Base-by-base conservation (phyloP, 352 stramenopile species). In the Ophiocytium majus region DNA sequence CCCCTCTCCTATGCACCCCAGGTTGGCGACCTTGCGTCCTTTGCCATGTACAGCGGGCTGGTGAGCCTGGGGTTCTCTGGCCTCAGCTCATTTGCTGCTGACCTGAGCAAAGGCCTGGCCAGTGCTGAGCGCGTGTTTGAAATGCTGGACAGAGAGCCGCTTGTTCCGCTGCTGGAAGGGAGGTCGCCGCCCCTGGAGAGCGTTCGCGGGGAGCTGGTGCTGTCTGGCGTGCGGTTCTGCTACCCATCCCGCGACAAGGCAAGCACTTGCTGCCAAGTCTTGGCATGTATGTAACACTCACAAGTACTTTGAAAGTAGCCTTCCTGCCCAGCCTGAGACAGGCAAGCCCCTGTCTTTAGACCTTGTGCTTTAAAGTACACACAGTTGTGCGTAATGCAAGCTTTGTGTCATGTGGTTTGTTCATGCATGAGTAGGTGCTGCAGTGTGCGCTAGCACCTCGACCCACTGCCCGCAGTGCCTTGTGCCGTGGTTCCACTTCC, bases 1-100 rank as follows among this genome's bases (percentile, higher is more conserved):
- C n/a, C n/a, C n/a, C n/a, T n/a, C n/a, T n/a, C 43, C 43, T 14
- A 14, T 57, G 43, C 43, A 17, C 0, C 33, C 0, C 82, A 89
- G 85, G 85, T 95, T 80, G 94, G 94, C 14, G 93, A 93, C 78
- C 91, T 97, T 50, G 96, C 93, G 63, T 96, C 93, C 0, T 97
- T 97, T 81, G 92, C 94, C 33, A 84, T 97, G 0, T 97, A 97
- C 92, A 96, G 91, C 74, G 93, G 93, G 23, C 95, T 96, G 81
- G 95, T 97, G 91, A 93, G 92, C 34, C 90, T 96, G 10, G 94
- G 93, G 1, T 96, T 96, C 88, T 96, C 93, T 19, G 91, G 92
- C 0, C 88, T 97, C 10, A 94, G 93, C 36, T 57, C 33, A 31
- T 83, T 85, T 35, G 49, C 81, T 33, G 10, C 28, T 76, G 63